Evolutionary conservation across 495 filamentous ascomycete genomes (phyloP).

Genomic region (Glonium stellatum): DNA sequence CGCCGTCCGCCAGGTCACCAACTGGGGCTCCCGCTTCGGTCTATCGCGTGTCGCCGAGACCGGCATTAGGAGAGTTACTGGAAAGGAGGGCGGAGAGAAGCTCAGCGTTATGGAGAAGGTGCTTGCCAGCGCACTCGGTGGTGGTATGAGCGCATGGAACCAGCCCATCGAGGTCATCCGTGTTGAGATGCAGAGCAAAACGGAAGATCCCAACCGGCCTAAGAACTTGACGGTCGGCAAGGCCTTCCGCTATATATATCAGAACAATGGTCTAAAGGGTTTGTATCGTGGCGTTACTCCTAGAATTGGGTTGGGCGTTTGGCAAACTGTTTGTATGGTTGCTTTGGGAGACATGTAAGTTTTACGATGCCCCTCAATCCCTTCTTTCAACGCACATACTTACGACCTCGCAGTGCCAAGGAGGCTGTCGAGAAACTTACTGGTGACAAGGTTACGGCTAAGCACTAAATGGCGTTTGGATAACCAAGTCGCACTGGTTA

Average conservation of each 20-base stretch:
- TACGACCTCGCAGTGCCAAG: constrained; percentile 71
- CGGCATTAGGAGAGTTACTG: constrained; percentile 71
- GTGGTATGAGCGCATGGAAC: constrained; percentile 95
- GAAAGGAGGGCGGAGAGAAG: constrained; percentile 73
- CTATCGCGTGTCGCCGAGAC: constrained; percentile 83
- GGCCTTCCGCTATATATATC: constrained; percentile 89
- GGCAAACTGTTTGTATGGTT: constrained; percentile 99
- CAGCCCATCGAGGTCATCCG: constrained; percentile 99
- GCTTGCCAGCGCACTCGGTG: constrained; percentile 75
- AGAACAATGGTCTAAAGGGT: constrained; percentile 79
- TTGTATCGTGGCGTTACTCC: constrained; percentile 94
- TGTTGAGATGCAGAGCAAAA: constrained; percentile 99
- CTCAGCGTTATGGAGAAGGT: constrained; percentile 82
- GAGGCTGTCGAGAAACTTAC: constrained; percentile 95
- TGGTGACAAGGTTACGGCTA: constrained; percentile 87
- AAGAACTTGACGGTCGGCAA: constrained; percentile 97
- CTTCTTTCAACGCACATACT: constrained; percentile 34
- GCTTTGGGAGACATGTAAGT: constrained; percentile 97
- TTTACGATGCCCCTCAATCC: constrained; percentile 12
- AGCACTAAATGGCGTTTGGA: constrained; percentile 62
- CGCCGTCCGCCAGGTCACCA: constrained; percentile 96
- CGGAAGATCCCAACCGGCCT: constrained; percentile 89
- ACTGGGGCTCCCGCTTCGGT: constrained; percentile 96
- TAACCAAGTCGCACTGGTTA: neutral
- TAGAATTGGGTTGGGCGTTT: constrained; percentile 88